These are phyloP conservation scores for Penicillium tannophilum DNA, from an alignment of 495 filamentous ascomycete species.

Conservation along the genomic window DNA sequence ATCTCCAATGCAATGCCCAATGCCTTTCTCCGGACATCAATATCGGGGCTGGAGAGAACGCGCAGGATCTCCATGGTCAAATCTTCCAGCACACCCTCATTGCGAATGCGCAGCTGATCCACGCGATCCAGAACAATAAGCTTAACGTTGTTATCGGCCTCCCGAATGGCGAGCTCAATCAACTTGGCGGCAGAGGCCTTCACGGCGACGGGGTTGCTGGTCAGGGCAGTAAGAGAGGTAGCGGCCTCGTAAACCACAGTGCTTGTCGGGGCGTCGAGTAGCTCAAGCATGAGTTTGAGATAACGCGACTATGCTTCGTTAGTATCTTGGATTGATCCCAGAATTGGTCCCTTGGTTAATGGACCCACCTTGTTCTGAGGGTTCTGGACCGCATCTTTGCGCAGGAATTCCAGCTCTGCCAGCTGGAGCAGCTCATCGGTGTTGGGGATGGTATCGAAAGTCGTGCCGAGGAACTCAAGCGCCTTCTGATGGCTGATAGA, in stretches of 20 bases:
- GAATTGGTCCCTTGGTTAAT: not conserved
- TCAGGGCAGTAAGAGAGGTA: slow-evolving; percentile 92
- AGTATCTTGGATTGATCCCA: slow-evolving; percentile 16
- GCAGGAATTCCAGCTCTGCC: slow-evolving; percentile 93
- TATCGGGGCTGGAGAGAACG: slow-evolving; percentile 93
- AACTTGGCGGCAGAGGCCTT: slow-evolving; percentile 96
- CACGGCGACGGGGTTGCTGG: slow-evolving; percentile 95
- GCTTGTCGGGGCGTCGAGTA: slow-evolving; percentile 87
- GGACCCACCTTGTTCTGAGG: slow-evolving; percentile 80
- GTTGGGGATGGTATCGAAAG: slow-evolving; percentile 92
- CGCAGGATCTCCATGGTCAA: slow-evolving; percentile 97
- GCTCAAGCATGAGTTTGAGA: slow-evolving; percentile 91
- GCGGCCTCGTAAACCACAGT: slow-evolving; percentile 98
- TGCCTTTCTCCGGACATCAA: slow-evolving; percentile 93
- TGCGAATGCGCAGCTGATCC: slow-evolving; percentile 85
- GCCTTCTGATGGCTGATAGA: slow-evolving; percentile 93
- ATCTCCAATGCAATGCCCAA: slow-evolving; percentile 92
- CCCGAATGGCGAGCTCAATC: slow-evolving; percentile 94
- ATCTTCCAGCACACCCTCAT: slow-evolving; percentile 92
- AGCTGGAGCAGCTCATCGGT: slow-evolving; percentile 93
- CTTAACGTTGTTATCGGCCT: slow-evolving; percentile 98
- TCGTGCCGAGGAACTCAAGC: slow-evolving; percentile 82
- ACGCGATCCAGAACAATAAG: slow-evolving; percentile 96
- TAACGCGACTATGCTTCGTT: slow-evolving; percentile 69
- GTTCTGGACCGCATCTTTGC: slow-evolving; percentile 96